Evolutionary conservation across 306 rosid species (phyloP).

Genomic region (Dalbergia cultrata): DNA sequence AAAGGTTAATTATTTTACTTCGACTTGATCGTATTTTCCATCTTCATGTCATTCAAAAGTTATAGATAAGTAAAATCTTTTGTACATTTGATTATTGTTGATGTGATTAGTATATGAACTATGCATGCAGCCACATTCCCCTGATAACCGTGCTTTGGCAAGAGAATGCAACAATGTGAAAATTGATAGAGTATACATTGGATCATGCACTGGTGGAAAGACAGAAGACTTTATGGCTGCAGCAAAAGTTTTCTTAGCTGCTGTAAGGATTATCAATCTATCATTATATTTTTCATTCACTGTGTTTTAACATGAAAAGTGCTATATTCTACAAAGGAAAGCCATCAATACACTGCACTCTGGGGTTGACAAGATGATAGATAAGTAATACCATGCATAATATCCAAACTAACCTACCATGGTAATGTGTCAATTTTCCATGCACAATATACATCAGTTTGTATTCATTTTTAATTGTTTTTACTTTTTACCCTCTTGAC

Average conservation of each 20-base stretch:
- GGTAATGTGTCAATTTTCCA: neutral
- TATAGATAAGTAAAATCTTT: neutral
- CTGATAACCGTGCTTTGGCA: constrained; percentile 90
- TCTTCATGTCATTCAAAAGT: constrained; percentile 15
- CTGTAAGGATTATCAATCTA: constrained; percentile 52
- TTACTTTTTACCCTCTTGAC: neutral
- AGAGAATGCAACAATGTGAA: constrained; percentile 89
- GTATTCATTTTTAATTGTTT: neutral
- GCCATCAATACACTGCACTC: neutral
- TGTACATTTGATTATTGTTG: constrained; percentile 7
- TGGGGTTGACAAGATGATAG: neutral
- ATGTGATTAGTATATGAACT: constrained; percentile 3
- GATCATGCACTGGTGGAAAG: constrained; percentile 96
- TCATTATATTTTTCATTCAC: constrained; percentile 2
- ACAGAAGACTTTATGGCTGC: constrained; percentile 87
- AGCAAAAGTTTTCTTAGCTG: constrained; percentile 82
- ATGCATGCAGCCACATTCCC: constrained; percentile 84
- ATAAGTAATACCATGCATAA: neutral
- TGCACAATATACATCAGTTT: neutral
- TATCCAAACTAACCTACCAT: too few relatives aligned
- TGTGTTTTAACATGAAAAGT: neutral
- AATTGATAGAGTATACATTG: constrained; percentile 87
- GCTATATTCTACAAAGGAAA: neutral
- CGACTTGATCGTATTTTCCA: constrained; percentile 10
- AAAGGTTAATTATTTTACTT: constrained; percentile 57